Evolutionary conservation across 2,329 filamentous ascomycete species (phyloP).

Genomic region (Metarhizium humberi): DNA sequence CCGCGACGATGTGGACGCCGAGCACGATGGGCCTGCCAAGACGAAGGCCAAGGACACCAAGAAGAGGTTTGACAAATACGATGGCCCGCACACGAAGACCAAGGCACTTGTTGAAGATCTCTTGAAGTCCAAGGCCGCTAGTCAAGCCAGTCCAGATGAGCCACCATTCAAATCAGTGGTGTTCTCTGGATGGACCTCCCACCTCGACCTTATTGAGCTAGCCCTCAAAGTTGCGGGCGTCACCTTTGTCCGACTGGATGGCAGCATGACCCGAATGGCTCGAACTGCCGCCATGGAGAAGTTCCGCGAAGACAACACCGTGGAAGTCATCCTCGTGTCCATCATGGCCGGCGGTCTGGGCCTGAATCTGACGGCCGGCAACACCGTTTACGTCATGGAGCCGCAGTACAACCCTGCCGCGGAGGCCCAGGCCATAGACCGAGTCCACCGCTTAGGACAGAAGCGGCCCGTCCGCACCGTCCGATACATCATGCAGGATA

Average conservation of each 20-base stretch:
- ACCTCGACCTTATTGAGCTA: constrained; percentile 83
- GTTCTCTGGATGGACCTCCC: constrained; percentile 93
- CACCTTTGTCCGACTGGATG: constrained; percentile 73
- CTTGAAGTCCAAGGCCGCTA: constrained; percentile 52
- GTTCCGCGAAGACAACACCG: constrained; percentile 62
- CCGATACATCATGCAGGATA: constrained; percentile 80
- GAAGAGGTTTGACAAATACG: constrained; percentile 58
- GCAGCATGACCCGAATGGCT: constrained; percentile 69
- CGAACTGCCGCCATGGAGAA: constrained; percentile 66
- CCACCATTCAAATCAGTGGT: constrained; percentile 85
- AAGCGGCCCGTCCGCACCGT: constrained; percentile 79
- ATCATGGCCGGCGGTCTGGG: constrained; percentile 89
- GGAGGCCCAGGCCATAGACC: constrained; percentile 88
- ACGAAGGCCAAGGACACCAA: constrained; percentile 25
- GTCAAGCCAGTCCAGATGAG: constrained; percentile 50
- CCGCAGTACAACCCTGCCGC: constrained; percentile 95
- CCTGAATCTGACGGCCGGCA: constrained; percentile 80
- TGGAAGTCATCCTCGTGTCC: constrained; percentile 81
- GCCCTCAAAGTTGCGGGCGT: constrained; percentile 63
- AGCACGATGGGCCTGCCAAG: constrained; percentile 43
- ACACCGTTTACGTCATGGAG: constrained; percentile 92
- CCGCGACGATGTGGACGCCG: constrained; percentile 46
- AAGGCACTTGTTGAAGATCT: constrained; percentile 71
- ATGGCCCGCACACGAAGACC: constrained; percentile 87
- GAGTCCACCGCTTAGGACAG: constrained; percentile 85